Percentiles rank a stretch among this genome's conserved stretches.
phyloP scores from a whole-genome alignment of 2,329 filamentous ascomycete species.

The Sarocladiaceae sp. region DNA sequence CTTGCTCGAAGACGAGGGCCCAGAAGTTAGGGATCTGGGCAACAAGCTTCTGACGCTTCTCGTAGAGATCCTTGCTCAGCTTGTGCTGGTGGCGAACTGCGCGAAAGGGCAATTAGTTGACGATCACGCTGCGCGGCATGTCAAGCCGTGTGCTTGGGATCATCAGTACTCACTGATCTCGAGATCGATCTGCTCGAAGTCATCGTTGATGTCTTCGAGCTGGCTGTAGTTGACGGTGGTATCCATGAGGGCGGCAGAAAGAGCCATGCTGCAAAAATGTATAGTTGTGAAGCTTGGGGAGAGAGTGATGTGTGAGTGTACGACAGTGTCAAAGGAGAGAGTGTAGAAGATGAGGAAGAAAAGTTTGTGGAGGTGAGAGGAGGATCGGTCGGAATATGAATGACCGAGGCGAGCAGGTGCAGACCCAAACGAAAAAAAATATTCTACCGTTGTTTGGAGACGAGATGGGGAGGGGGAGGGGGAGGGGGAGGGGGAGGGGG shows the following conservation, averaged over 20 bases:
- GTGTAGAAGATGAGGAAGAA: neutral
- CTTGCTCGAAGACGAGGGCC: slow-evolving; percentile 86
- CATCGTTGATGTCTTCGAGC: slow-evolving; percentile 71
- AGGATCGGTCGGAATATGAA: neutral
- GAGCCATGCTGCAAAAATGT: neutral
- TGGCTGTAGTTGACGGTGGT: slow-evolving; percentile 62
- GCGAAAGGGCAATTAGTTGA: slow-evolving; percentile 12
- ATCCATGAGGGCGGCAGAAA: slow-evolving; percentile 17
- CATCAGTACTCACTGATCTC: slow-evolving; percentile 63
- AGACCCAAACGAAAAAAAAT: no score
- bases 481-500: no score
- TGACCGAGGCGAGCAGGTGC: neutral
- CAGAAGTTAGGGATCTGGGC: slow-evolving; percentile 81
- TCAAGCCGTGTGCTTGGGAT: neutral
- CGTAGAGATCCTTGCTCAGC: slow-evolving; percentile 65
- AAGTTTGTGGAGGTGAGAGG: neutral
- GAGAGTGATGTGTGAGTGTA: slow-evolving; percentile 11
- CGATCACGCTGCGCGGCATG: neutral
- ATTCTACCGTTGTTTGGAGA: no score
- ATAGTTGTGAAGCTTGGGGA: slow-evolving; percentile 9
- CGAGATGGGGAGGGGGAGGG: no score
- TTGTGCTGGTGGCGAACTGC: slow-evolving; percentile 67
- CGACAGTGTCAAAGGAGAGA: slow-evolving; percentile 8
- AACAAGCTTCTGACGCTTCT: slow-evolving; percentile 65
- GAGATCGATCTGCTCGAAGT: slow-evolving; percentile 77